A percentile compares a stretch with the other conserved stretches of the same genome.
Conservation (phyloP, 345 rosid genomes). For the Bretschneidera sinensis region DNA sequence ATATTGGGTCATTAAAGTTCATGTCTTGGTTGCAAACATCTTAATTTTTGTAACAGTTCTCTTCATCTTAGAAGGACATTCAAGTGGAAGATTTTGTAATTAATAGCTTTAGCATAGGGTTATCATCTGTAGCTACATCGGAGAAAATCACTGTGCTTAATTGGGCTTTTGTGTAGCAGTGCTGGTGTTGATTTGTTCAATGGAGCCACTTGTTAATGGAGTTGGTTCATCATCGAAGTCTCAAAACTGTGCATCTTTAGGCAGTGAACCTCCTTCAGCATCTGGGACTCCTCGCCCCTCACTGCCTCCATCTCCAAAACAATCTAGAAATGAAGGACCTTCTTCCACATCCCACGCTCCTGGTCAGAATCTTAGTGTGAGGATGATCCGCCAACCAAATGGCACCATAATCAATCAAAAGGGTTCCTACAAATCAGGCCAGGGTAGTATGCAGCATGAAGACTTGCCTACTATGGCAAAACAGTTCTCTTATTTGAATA, state of each 20-base stretch:
- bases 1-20: background rate
- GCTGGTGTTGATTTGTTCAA: slow-evolving; percentile 33
- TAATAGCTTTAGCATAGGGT: slow-evolving; percentile 15
- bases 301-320: slow-evolving; percentile 39
- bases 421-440: slow-evolving; percentile 17
- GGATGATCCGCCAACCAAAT: slow-evolving; percentile 22
- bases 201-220: slow-evolving; percentile 54
- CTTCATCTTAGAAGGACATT: slow-evolving; percentile 3
- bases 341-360: slow-evolving; percentile 15
- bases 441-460: slow-evolving; percentile 20
- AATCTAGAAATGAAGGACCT: slow-evolving; percentile 32
- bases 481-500: slow-evolving; percentile 20
- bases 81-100: slow-evolving; percentile 13
- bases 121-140: slow-evolving; percentile 7
- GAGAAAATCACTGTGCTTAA: slow-evolving; percentile 11
- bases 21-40: background rate
- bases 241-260: slow-evolving; percentile 32
- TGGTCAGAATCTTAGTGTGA: slow-evolving; percentile 16
- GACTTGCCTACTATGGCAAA: slow-evolving; percentile 30
- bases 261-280: slow-evolving; percentile 23
- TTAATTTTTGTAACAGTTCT: background rate
- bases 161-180: slow-evolving; percentile 36
- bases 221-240: slow-evolving; percentile 38
- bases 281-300: slow-evolving; percentile 9
- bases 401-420: slow-evolving; percentile 27